Evolutionary conservation across 2,329 filamentous ascomycete species (phyloP), one percentile per base, ranked within the genome.

Genomic region (Fusarium irregulare): DNA sequence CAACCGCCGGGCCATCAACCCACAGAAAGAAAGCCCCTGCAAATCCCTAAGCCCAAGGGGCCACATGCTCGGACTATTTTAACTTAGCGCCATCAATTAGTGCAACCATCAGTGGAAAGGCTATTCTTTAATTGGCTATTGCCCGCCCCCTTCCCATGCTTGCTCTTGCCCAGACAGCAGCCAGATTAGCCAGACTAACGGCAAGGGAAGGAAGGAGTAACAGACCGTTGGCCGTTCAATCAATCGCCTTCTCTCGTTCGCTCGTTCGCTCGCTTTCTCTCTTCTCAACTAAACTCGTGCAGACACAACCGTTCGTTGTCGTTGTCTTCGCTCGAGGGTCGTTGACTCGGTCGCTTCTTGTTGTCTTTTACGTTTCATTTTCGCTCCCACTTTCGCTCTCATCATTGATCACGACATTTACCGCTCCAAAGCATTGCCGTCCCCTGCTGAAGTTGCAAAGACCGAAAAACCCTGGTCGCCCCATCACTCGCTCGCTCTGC

Each of bases 191-290:
- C 34, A 68, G 63, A 68, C 67, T 70, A 70, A 70, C 67, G 67
- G 63, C 63, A 62, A 66, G 66, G 66, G 50, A 69, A 68, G 68
- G 54, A 60, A 68, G 68, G 54, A 60, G 68, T 41, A 66, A 55
- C 61, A 66, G 62, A 56, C 66, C 54, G 67, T 68, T 71, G 57
- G 67, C 68, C 45, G 54, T 69, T 70, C 54, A 70, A 70, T 70
- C 56, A 70, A 70, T 70, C 56, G 11, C 48, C 49, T 48, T 50
- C 61, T 60, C 49, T 65, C 63, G 47, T 44, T 60, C 47, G 44
- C 48, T 66, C 42, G 23, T 23, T 27, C 46, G n/a, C 41, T 55
- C 32, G n/a, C 34, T 21, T 41, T 41, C 49, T 53, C 45, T 56
- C 64, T 46, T 51, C 49, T 42, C 49, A 53, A 42, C 49, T 42